These are phyloP conservation scores for Gracilaria vermiculophylla DNA, from an alignment of 23 red algal genomes.

Conservation along the genomic window DNA sequence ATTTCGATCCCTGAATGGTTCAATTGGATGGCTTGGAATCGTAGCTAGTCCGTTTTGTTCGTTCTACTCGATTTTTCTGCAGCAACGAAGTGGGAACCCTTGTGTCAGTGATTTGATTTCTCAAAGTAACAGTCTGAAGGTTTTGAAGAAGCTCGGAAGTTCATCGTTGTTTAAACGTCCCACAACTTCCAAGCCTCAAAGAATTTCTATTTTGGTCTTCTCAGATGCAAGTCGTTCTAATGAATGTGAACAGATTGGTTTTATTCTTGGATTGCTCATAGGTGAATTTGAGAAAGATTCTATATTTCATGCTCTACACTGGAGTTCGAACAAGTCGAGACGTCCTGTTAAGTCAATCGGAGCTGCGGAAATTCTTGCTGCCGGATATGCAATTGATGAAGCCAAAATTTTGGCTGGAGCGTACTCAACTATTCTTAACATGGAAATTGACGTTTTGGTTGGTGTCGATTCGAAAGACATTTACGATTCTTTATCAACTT, in stretches of 20 bases:
- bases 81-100: not conserved
- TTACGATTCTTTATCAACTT: no score
- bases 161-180: no score
- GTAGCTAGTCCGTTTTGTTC: not conserved
- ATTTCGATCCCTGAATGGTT: not conserved
- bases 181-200: no score
- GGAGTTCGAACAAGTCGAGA: not conserved
- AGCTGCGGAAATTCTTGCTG: not conserved
- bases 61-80: not conserved
- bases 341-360: not conserved
- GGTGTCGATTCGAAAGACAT: no score
- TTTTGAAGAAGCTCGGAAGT: no score
- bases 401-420: no score
- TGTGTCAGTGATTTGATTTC: not conserved
- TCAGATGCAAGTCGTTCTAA: not conserved
- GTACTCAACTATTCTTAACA: no score
- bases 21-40: not conserved
- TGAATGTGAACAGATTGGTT: not conserved
- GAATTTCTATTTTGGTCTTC: not conserved
- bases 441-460: no score
- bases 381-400: not conserved
- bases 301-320: no score
- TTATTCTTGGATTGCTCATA: no score
- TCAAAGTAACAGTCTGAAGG: no score
- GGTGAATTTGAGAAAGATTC: no score